Conservation (phyloP, 371 early-diverging fungal species). For the Batkoa obscura region DNA sequence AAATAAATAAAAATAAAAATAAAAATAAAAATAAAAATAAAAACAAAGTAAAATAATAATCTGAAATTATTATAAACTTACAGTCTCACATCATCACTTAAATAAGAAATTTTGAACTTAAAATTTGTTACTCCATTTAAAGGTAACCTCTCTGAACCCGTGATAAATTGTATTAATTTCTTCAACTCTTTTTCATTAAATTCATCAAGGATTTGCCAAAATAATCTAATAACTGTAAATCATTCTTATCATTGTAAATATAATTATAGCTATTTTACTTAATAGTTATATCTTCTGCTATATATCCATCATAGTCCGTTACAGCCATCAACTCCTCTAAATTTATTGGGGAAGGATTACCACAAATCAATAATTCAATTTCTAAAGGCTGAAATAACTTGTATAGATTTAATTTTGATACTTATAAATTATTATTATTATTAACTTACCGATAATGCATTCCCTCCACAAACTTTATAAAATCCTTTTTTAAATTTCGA, state of each 20-base stretch:
- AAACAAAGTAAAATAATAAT: too few relatives aligned
- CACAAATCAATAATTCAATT: conserved; percentile 85
- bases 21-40: too few relatives aligned
- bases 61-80: too few relatives aligned
- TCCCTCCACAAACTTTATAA: conserved; percentile 61
- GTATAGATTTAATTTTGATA: background rate
- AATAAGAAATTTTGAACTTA: conserved; percentile 73
- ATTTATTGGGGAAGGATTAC: conserved; percentile 56
- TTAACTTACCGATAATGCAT: conserved; percentile 37
- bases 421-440: too few relatives aligned
- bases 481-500: conserved; percentile 80
- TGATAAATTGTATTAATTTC: conserved; percentile 85
- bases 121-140: conserved; percentile 77
- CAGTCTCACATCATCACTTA: too few relatives aligned
- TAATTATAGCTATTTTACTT: too few relatives aligned
- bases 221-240: conserved; percentile 39
- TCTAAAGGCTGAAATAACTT: conserved; percentile 82
- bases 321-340: conserved; percentile 61
- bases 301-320: conserved; percentile 79
- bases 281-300: conserved; percentile 9
- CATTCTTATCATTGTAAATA: too few relatives aligned
- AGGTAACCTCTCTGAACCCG: conserved; percentile 94
- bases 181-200: conserved; percentile 72
- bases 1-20: too few relatives aligned
- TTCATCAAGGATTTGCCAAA: conserved; percentile 87